Evolutionary conservation across 129 eudicot genomes (phyloP).

Genomic region (Centrapalus pauciflorus): DNA sequence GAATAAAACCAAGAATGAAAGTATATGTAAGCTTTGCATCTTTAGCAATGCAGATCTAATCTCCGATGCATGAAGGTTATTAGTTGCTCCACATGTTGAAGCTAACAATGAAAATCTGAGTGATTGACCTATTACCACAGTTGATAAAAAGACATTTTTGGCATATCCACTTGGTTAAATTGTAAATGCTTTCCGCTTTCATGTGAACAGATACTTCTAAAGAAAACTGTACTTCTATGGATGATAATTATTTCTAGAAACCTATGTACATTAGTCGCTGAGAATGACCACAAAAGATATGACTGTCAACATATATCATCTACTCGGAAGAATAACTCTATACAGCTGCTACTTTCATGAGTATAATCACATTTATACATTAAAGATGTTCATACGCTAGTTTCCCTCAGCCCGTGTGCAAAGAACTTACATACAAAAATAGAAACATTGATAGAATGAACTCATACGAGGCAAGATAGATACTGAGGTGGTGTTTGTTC

Average conservation of each 20-base stretch:
- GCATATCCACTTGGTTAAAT: background rate
- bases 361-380: background rate
- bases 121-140: background rate
- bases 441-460: conserved; percentile 3
- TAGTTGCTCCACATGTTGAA: background rate
- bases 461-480: background rate
- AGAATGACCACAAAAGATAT: background rate
- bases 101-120: background rate
- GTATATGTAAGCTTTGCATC: background rate
- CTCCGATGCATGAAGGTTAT: background rate
- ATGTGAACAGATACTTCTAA: background rate
- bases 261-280: background rate
- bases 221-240: background rate
- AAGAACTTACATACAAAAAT: background rate
- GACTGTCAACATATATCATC: background rate
- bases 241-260: background rate
- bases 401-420: conserved; percentile 1
- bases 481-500: too few species aligned
- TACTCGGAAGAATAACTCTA: background rate
- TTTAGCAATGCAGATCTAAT: background rate
- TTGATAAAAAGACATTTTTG: background rate
- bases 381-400: background rate
- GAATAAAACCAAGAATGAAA: background rate
- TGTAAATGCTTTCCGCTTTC: background rate
- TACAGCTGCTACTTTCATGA: background rate